Base-by-base conservation (phyloP, 345 rosid genomes). In the Pelargonium nanum region DNA sequence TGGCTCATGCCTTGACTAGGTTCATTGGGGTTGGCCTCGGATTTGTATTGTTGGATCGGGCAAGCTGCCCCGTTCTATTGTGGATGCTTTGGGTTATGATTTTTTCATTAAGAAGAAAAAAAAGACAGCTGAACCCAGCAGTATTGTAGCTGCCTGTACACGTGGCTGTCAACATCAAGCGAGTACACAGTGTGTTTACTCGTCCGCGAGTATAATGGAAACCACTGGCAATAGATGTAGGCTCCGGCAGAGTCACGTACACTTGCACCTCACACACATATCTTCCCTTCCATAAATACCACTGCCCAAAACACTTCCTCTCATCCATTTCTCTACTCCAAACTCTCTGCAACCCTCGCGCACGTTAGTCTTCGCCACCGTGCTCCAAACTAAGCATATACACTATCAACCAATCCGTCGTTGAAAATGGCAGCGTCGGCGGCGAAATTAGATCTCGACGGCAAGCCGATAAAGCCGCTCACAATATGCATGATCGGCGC, bases 401-500 rank as follows among this genome's bases (percentile, higher is more conserved):
- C 22, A 12, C 28, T 26, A 24, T 56, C 34, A 17, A 24, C 22
- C 44, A 22, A 28, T 57, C 17, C 15, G 26, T 4, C 12, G 26
- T 24, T 19, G 1, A 24, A 5, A 23, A 81, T 77, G 85, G 80
- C 76, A 64, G 73, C 67, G 40, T 12, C 40, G 40, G 72, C 40
- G 53, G 6, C 0, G 54, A 72, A 68, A 63, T 23, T 66, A 51
- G 68, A 74, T 74, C 78, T 74, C 16, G 78, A 74, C 53, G 78
- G 78, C 5, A 84, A n/a, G 34, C 88, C 88, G 67, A 81, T 91
- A 53, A 83, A 74, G 76, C 81, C 86, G 64, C 71, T 84, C 22
- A 88, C 24, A 70, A 57, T 74, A 28, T 70, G 71, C 56, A 69
- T 74, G 74, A 74, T 74, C 45, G 78, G 78, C 4, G 78, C 78